Evolutionary conservation across 2,329 filamentous ascomycete species (phyloP), one percentile per base, ranked within the genome.

Genomic region (Fusarium sp.): DNA sequence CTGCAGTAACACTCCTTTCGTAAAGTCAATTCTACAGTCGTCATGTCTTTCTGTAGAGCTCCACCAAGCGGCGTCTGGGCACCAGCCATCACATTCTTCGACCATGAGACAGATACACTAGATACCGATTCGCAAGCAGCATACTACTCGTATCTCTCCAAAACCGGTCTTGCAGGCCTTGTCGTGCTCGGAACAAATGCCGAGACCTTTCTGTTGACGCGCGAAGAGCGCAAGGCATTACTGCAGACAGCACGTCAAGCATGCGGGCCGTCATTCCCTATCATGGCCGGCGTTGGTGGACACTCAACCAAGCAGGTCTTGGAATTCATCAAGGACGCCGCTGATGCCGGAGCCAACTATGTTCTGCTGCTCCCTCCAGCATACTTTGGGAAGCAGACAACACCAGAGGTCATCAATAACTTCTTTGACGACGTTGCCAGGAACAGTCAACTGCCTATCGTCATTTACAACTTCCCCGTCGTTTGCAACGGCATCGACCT

Each of bases 211-310:
- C 83, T 89, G 38, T 71, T 89, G 33, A 90, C 88, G 5, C 88
- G 88, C 28, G 86, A 89, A 72, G 89, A 91, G 79, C 86, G 89
- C 55, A 83, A 82, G 59, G 82, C 83, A 42, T 84, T 92, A 5
- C 83, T 93, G n/a, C 78, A 83, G 41, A 83, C 87, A 7, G 91
- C 90, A 81, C 90, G 95, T 53, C 92, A 93, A 78, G 90, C 90
- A 65, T 92, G 96, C 42, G 95, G 95, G 0, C 93, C 94, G 1
- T 91, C 95, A 79, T 97, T 95, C 81, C 95, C 95, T 38, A 87
- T 97, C 72, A 95, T 96, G 86, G 95, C 56, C 82, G 91, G 91
- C 24, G 88, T 90, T 9, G 86, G 89, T 30, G 90, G 88, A 4
- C 90, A 92, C 79, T 91, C 88, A 9, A 91, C 89, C 12, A 86